Conservation (phyloP, 768 basidiomycete genomes). For the Auricularia auricula-judae region DNA sequence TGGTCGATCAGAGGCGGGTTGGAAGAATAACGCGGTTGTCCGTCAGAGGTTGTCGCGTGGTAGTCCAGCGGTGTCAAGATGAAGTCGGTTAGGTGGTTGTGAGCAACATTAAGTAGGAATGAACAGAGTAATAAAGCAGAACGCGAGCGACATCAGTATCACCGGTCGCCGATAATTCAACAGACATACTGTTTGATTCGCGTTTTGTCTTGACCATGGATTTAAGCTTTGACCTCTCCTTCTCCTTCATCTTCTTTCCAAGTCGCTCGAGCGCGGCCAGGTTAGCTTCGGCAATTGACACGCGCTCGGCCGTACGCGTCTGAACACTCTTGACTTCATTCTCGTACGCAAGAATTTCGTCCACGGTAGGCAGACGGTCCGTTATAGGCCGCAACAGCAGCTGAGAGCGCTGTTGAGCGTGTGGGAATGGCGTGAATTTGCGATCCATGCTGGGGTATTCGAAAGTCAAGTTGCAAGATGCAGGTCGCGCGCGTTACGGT, state of each 20-base stretch:
- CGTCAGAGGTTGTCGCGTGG: too few relatives aligned
- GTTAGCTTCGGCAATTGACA: conserved; percentile 68
- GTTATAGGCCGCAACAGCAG: conserved; percentile 48
- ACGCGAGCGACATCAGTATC: conserved; percentile 10
- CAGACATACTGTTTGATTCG: conserved; percentile 64
- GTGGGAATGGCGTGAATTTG: neutral
- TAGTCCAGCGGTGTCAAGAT: too few relatives aligned
- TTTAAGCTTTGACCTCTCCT: conserved; percentile 24
- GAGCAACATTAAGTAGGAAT: too few relatives aligned
- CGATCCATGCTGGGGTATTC: neutral
- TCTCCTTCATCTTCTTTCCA: conserved; percentile 62
- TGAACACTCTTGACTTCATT: conserved; percentile 46
- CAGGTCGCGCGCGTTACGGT: too few relatives aligned
- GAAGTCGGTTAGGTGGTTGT: too few relatives aligned
- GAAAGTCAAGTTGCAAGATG: too few relatives aligned
- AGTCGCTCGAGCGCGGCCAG: conserved; percentile 64
- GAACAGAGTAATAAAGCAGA: neutral
- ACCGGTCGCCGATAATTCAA: conserved; percentile 2
- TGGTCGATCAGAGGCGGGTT: neutral
- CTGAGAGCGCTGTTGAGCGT: conserved; percentile 29
- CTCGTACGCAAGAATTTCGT: conserved; percentile 59
- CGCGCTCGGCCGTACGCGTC: conserved; percentile 46
- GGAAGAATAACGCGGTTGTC: too few relatives aligned
- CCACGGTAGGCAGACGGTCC: conserved; percentile 56
- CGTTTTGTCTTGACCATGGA: conserved; percentile 61